Percentiles rank a stretch among this genome's conserved stretches.
These are phyloP conservation scores for Boletus subcaerulescens DNA, from an alignment of 768 basidiomycete genomes.

Conservation along the genomic window DNA sequence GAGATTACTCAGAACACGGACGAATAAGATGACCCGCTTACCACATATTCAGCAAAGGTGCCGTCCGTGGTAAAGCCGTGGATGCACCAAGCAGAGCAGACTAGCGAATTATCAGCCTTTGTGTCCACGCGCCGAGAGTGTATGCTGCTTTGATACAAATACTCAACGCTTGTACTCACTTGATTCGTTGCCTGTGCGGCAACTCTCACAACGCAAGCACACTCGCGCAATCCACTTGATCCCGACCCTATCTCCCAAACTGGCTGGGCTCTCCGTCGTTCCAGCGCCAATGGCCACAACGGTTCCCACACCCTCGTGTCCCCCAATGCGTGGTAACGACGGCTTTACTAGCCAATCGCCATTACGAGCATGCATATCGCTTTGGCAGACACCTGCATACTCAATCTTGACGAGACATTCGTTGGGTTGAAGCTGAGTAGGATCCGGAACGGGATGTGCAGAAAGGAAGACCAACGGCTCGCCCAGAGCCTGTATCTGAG, in stretches of 20 bases:
- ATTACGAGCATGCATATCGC: slow-evolving; percentile 38
- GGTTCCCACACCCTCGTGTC: slow-evolving; percentile 47
- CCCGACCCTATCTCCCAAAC: slow-evolving; percentile 40
- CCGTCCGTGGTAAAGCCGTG: slow-evolving; percentile 43
- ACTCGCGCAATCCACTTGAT: slow-evolving; percentile 42
- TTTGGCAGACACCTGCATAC: slow-evolving; percentile 43
- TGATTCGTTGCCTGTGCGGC: slow-evolving; percentile 36
- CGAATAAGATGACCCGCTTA: slow-evolving; percentile 10
- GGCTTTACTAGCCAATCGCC: slow-evolving; percentile 37
- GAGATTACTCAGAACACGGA: background rate
- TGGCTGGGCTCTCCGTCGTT: slow-evolving; percentile 29
- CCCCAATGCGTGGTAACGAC: slow-evolving; percentile 36
- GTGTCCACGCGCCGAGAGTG: no score
- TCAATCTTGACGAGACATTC: slow-evolving; percentile 41
- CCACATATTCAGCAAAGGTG: slow-evolving; percentile 40
- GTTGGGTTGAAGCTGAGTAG: slow-evolving; percentile 15
- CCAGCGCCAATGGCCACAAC: slow-evolving; percentile 43
- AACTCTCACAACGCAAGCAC: slow-evolving; percentile 41
- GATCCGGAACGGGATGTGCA: slow-evolving; percentile 16
- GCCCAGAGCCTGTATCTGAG: slow-evolving; percentile 18
- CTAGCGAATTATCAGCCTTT: slow-evolving; percentile 3
- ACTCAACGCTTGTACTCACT: slow-evolving; percentile 13
- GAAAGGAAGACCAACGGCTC: slow-evolving; percentile 13
- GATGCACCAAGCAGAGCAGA: background rate
- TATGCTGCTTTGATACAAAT: no score